Conservation (phyloP, 306 rosid genomes). For the Vigna nakashimae region DNA sequence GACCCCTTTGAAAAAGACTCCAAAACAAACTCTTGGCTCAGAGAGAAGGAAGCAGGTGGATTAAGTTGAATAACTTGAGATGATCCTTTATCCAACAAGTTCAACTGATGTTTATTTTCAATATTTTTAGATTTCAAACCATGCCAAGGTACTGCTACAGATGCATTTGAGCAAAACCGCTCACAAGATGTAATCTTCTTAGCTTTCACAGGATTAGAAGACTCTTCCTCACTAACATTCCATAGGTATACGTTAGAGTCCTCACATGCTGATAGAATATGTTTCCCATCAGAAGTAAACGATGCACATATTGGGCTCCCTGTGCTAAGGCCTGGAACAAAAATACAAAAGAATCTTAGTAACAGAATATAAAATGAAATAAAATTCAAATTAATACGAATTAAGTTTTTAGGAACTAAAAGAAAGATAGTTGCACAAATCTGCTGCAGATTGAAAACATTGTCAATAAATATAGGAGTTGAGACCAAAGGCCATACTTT, state of each 20-base stretch:
- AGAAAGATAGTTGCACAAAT: neutral
- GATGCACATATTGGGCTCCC: constrained; percentile 76
- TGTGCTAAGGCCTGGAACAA: constrained; percentile 60
- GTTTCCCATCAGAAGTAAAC: constrained; percentile 91
- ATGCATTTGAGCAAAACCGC: constrained; percentile 58
- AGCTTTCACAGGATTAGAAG: constrained; percentile 42
- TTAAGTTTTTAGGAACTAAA: constrained; percentile 6
- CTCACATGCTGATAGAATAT: constrained; percentile 83
- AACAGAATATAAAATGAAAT: constrained; percentile 22
- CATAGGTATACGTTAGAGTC: constrained; percentile 89
- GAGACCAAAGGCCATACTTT: constrained; percentile 59
- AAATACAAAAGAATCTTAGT: constrained; percentile 44
- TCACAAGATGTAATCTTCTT: constrained; percentile 59
- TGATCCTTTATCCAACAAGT: constrained; percentile 47
- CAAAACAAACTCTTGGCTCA: constrained; percentile 69
- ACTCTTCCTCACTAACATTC: constrained; percentile 60
- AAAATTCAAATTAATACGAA: constrained; percentile 6
- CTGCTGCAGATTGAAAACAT: neutral
- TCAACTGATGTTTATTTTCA: constrained; percentile 49
- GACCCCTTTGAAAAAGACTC: constrained; percentile 88
- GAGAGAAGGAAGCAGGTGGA: constrained; percentile 67
- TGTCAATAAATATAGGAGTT: constrained; percentile 8
- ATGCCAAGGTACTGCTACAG: constrained; percentile 68
- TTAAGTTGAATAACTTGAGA: constrained; percentile 49
- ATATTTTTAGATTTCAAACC: constrained; percentile 57